These are phyloP conservation scores for Ophiostoma novo-ulmi DNA, from an alignment of 2,329 filamentous ascomycete species.

Conservation along the genomic window DNA sequence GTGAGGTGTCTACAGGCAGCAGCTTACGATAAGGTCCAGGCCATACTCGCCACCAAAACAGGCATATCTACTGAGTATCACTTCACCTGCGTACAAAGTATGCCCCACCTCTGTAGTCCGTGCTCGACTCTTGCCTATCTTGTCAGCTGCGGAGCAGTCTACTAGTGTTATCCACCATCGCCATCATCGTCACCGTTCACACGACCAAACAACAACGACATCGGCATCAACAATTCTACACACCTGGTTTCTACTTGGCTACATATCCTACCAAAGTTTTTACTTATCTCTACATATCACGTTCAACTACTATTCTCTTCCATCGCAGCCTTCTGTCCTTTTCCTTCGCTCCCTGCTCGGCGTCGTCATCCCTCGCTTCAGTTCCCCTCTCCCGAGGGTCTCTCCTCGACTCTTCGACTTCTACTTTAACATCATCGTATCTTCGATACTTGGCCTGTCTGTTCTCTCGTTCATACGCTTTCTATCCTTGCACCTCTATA, in stretches of 20 bases:
- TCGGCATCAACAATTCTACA: not conserved
- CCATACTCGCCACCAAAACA: too few species aligned
- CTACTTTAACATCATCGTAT: too few species aligned
- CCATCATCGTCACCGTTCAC: conserved; percentile 5
- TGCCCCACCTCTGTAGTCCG: not conserved
- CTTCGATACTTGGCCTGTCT: too few species aligned
- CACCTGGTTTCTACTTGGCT: not conserved
- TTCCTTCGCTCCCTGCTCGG: not conserved
- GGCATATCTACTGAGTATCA: too few species aligned
- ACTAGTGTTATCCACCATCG: conserved; percentile 2
- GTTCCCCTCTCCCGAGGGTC: not conserved
- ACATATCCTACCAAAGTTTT: not conserved
- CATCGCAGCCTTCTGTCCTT: not conserved
- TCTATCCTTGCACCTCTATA: too few species aligned
- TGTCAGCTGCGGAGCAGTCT: not conserved
- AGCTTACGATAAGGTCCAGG: not conserved
- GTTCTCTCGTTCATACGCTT: not conserved
- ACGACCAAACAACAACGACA: not conserved
- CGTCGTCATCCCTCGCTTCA: not conserved
- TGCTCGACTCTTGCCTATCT: not conserved
- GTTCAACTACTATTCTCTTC: not conserved
- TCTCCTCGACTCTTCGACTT: not conserved
- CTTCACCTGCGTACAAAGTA: too few species aligned
- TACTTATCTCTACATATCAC: not conserved
- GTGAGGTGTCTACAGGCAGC: not conserved